Conservation (phyloP, 139 green algal genomes). For the Chlorella ohadii region DNA sequence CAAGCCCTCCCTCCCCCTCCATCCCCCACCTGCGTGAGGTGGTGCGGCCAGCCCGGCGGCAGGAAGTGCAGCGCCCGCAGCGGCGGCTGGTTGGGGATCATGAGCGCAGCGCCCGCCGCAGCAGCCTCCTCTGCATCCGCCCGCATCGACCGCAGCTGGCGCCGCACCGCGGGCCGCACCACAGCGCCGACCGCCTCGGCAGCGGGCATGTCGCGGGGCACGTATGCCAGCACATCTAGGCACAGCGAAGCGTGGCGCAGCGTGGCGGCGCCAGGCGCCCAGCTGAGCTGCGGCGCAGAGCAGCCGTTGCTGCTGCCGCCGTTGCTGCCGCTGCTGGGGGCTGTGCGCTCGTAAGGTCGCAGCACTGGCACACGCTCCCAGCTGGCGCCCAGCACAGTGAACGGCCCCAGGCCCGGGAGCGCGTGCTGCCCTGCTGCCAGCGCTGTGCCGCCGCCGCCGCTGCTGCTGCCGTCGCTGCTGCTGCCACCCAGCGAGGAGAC, state of each 20-base stretch:
- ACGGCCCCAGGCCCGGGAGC: background rate
- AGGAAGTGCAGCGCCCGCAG: constrained; percentile 52
- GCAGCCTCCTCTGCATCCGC: background rate
- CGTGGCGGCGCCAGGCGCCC: background rate
- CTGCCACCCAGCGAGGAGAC: background rate
- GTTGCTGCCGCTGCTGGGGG: background rate
- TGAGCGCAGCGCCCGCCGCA: background rate
- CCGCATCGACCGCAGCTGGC: constrained; percentile 10
- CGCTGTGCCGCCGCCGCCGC: no score
- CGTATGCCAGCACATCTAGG: constrained; percentile 55
- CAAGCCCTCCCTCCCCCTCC: no score
- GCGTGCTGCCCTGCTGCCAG: background rate
- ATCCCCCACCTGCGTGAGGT: constrained; percentile 48
- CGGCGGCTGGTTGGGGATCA: background rate
- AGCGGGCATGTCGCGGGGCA: constrained; percentile 8
- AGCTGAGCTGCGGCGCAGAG: constrained; percentile 1
- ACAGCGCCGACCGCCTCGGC: background rate
- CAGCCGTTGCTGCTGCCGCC: background rate
- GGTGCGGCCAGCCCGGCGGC: constrained; percentile 46
- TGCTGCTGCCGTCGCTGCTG: background rate
- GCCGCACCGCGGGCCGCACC: background rate
- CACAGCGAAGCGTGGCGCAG: constrained; percentile 23
- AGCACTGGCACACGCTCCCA: background rate
- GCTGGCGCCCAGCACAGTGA: constrained; percentile 22
- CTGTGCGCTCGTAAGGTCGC: background rate